A percentile compares a stretch with the other conserved stretches of the same genome.
Evolutionary conservation across 2,329 filamentous ascomycete species (phyloP).

Genomic region (Neonectria magnoliae): DNA sequence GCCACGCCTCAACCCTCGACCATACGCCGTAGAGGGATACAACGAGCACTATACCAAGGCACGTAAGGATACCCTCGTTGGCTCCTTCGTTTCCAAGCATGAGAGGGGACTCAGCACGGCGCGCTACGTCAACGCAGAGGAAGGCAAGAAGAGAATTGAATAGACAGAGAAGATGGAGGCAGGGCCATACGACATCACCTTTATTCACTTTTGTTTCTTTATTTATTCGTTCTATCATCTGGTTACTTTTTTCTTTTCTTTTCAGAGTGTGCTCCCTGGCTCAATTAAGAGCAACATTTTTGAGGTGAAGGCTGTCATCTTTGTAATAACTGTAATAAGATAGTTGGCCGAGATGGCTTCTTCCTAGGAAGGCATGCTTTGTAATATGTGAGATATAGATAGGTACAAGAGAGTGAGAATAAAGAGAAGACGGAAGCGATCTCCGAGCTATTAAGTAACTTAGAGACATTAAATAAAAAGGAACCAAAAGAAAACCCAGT

Average conservation of each 20-base stretch:
- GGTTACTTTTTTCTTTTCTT: constrained; percentile 11
- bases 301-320: constrained; percentile 18
- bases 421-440: constrained; percentile 8
- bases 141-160: constrained; percentile 98
- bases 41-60: constrained; percentile 87
- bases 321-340: constrained; percentile 33
- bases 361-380: constrained; percentile 18
- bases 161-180: constrained; percentile 50
- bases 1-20: constrained; percentile 92
- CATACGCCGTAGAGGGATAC: constrained; percentile 88
- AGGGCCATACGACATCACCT: constrained; percentile 5
- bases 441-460: constrained; percentile 28
- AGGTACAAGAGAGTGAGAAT: constrained; percentile 9
- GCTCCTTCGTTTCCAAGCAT: constrained; percentile 73
- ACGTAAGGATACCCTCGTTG: constrained; percentile 83
- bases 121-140: constrained; percentile 85
- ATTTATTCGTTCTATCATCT: constrained; percentile 18
- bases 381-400: constrained; percentile 28
- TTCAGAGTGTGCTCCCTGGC: constrained; percentile 7
- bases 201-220: constrained; percentile 16
- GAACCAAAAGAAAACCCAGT: constrained; percentile 27
- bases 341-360: constrained; percentile 25
- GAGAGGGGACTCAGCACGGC: constrained; percentile 87
- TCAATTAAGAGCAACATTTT: constrained; percentile 9
- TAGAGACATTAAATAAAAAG: constrained; percentile 10